Evolutionary conservation across 2,329 filamentous ascomycete species (phyloP).

Genomic region (Penicillium sp.): DNA sequence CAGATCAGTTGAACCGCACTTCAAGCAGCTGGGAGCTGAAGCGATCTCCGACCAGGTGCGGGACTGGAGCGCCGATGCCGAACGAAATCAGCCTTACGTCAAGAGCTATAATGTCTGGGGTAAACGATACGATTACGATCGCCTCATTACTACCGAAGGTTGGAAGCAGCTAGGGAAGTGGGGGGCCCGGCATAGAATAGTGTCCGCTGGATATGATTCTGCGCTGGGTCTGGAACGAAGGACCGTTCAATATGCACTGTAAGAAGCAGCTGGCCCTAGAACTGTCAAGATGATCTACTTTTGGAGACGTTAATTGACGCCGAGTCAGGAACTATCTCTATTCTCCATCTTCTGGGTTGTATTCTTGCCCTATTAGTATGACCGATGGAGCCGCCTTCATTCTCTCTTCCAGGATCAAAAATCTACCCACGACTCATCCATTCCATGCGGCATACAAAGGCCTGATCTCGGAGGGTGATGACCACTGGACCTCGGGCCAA

Average conservation of each 20-base stretch:
- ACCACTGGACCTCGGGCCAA: slow-evolving; percentile 41
- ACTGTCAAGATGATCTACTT: not conserved
- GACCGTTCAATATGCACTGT: slow-evolving; percentile 33
- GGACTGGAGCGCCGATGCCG: slow-evolving; percentile 58
- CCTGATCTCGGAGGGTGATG: slow-evolving; percentile 30
- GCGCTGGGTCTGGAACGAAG: slow-evolving; percentile 24
- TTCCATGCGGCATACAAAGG: slow-evolving; percentile 30
- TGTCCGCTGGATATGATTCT: slow-evolving; percentile 28
- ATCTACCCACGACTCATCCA: slow-evolving; percentile 19
- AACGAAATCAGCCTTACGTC: slow-evolving; percentile 65
- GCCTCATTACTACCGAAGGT: slow-evolving; percentile 65
- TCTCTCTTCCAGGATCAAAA: slow-evolving; percentile 23
- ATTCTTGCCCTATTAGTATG: slow-evolving; percentile 69
- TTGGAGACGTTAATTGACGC: not conserved
- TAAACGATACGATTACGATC: slow-evolving; percentile 52
- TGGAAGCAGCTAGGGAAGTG: slow-evolving; percentile 54
- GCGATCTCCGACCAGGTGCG: slow-evolving; percentile 34
- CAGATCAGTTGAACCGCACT: slow-evolving; percentile 47
- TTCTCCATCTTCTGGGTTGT: slow-evolving; percentile 60
- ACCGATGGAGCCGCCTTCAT: slow-evolving; percentile 43
- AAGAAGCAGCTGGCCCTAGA: slow-evolving; percentile 8
- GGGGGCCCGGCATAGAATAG: slow-evolving; percentile 36
- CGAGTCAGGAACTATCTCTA: slow-evolving; percentile 55
- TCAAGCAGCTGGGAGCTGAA: slow-evolving; percentile 33
- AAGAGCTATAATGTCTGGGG: slow-evolving; percentile 65